A percentile compares a stretch with the other conserved stretches of the same genome.
phyloP scores from a whole-genome alignment of 805 yeast species.

The Cyberlindnera xishuangbannaensis region DNA sequence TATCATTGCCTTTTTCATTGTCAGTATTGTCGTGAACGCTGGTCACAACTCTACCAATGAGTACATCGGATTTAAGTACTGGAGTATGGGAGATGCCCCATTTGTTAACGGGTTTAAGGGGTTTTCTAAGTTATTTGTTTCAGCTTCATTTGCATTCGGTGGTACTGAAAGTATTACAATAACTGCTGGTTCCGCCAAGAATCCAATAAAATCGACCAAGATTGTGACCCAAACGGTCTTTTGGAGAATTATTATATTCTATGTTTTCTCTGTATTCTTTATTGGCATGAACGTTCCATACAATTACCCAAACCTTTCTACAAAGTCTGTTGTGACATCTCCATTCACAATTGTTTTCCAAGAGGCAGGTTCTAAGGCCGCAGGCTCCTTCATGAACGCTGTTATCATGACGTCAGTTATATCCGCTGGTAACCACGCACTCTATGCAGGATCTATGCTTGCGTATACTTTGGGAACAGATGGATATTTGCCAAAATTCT shows the following conservation, averaged over 20 bases:
- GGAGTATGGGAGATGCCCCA: constrained; percentile 51
- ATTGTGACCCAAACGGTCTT: constrained; percentile 49
- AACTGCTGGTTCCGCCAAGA: constrained; percentile 51
- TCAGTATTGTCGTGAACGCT: constrained; percentile 41
- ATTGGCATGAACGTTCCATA: constrained; percentile 53
- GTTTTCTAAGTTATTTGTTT: constrained; percentile 42
- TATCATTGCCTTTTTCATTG: constrained; percentile 49
- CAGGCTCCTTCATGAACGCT: constrained; percentile 58
- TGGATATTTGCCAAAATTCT: constrained; percentile 43
- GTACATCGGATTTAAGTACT: constrained; percentile 45
- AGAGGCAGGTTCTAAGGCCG: constrained; percentile 53
- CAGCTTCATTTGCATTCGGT: constrained; percentile 55
- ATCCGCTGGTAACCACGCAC: constrained; percentile 41
- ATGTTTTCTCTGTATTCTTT: constrained; percentile 39
- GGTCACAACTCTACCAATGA: constrained; percentile 39
- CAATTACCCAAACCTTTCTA: constrained; percentile 40
- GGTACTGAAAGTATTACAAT: constrained; percentile 53
- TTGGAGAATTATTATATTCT: constrained; percentile 48
- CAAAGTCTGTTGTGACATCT: constrained; percentile 54
- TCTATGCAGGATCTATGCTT: constrained; percentile 50
- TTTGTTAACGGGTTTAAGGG: constrained; percentile 46
- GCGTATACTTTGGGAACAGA: constrained; percentile 46
- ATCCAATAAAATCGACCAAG: constrained; percentile 49
- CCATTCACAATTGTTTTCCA: constrained; percentile 64
- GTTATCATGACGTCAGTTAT: constrained; percentile 54